Evolutionary conservation across 2,329 filamentous ascomycete species (phyloP), one percentile per base, ranked within the genome.

Genomic region (Cucurbitaria berberidis): DNA sequence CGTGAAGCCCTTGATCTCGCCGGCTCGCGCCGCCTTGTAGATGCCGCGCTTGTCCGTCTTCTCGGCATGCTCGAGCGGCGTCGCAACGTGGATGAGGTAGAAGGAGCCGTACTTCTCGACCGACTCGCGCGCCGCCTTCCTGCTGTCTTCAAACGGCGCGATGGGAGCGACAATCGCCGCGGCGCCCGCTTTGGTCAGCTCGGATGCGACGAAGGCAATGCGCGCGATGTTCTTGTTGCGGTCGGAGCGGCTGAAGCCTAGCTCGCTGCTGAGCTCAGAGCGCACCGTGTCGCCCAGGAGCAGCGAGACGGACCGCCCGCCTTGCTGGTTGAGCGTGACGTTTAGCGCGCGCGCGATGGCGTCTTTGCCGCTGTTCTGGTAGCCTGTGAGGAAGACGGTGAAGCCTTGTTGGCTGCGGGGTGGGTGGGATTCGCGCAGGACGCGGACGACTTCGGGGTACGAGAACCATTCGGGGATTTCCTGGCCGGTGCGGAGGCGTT

Each of bases 381-480:
- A 97, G 57, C 95, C 95, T 3, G 95, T 98, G 63, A 99, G 84
- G 87, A 99, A 97, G 78, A 99, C 85, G 60, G 95, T 98, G 86
- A 99, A 99, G 61, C 95, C 95, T 82, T 99, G 96, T 73, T 89
- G 85, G 68, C 86, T 88, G 64, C 95, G 90, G 45, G 96, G 87
- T 44, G 93, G 95, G 82, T 98, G 95, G 66, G 93, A 96, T 82
- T 99, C 93, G 70, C 95, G 89, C 58, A 99, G 89, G 44, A 98
- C 95, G 78, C 87, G 88, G 79, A 99, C 95, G 67, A 99, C 95
- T 82, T 99, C 95, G 59, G 95, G 93, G 83, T 99, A 99, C 27
- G 95, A 98, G 85, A 99, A 99, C 95, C 95, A 99, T 79, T 96
- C 92, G 66, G 95, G 95, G 68, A 99, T 99, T 67, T 96, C 91